These are phyloP conservation scores for Russula virescens DNA, from an alignment of 768 basidiomycete species.

Conservation along the genomic window DNA sequence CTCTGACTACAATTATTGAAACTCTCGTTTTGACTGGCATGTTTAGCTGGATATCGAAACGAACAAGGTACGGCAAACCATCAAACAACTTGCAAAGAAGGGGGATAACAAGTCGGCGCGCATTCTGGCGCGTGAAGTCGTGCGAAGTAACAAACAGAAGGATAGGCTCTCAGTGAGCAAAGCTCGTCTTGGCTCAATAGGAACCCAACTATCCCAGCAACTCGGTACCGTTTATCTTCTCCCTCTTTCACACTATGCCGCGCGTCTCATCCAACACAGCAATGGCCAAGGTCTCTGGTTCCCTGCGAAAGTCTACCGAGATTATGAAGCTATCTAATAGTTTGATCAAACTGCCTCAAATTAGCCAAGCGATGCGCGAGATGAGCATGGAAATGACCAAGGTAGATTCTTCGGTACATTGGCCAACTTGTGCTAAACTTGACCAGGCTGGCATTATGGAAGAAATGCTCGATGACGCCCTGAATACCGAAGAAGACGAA, in stretches of 20 bases:
- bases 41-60: conserved; percentile 75
- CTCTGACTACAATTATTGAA: conserved; percentile 20
- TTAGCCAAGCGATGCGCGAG: conserved; percentile 89
- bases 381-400: conserved; percentile 99
- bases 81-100: conserved; percentile 86
- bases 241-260: background rate
- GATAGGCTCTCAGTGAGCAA: conserved; percentile 89
- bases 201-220: conserved; percentile 85
- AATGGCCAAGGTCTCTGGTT: conserved; percentile 95
- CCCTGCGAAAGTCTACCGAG: conserved; percentile 94
- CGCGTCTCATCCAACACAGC: conserved; percentile 43
- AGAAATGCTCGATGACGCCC: conserved; percentile 93
- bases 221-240: conserved; percentile 55
- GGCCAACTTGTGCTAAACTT: conserved; percentile 15
- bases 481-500: conserved; percentile 90
- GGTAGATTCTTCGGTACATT: conserved; percentile 36
- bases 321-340: conserved; percentile 98
- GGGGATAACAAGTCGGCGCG: conserved; percentile 91
- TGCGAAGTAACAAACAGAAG: conserved; percentile 91
- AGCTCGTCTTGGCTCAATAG: conserved; percentile 86
- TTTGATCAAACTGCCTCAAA: conserved; percentile 86
- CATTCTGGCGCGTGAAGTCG: conserved; percentile 90
- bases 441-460: conserved; percentile 91
- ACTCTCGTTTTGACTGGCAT: conserved; percentile 14
- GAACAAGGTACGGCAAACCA: conserved; percentile 67